Evolutionary conservation across 73 alveolate species (phyloP), one percentile per base, ranked within the genome.

Genomic region (Urostyla sp.): DNA sequence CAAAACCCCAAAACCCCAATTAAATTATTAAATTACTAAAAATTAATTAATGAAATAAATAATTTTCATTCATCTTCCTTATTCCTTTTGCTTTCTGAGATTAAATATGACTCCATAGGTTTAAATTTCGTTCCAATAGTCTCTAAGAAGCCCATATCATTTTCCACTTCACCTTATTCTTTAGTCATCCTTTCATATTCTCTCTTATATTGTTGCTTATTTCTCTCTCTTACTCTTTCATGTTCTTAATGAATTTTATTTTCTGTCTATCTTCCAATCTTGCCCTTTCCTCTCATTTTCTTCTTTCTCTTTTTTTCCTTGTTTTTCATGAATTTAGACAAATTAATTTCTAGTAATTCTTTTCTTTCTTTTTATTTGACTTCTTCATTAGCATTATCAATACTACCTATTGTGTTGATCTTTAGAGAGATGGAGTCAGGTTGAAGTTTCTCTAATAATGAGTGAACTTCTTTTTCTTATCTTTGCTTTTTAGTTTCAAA

Each of bases 401-500:
- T 80, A 26, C 91, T 91, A 23, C 98, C 98, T 30, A 96, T 94
- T 56, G 81, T 77, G 66, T 94, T 52, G 21, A 97, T 97, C 51
- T 95, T 87, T 30, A 95, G 75, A 37, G 91, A 79, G 38, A 96
- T 96, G 49, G 96, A 91, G 26, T 91, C 93, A 36, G 97, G 95
- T 20, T 95, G 98, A 32, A 96, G 91, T 88, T 96, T 95, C 54
- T 95, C 96, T 40, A 96, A 56, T 28, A 96, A 82, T 46, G 79
- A 76, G 55, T 86, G 92, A 7, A 96, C 97, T 61, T 87, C 95
- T 15, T 89, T 89, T 77, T 96, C 99, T 81, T 82, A 59, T 40
- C 95, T 83, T 84, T 93, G 92, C 72, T 92, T 93, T 53, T 80
- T 94, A 27, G 96, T 91, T 55, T 94, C 92, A 67, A 88, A 95